phyloP scores from a whole-genome alignment of 805 yeast species.

The Clavispora santaluciae region DNA sequence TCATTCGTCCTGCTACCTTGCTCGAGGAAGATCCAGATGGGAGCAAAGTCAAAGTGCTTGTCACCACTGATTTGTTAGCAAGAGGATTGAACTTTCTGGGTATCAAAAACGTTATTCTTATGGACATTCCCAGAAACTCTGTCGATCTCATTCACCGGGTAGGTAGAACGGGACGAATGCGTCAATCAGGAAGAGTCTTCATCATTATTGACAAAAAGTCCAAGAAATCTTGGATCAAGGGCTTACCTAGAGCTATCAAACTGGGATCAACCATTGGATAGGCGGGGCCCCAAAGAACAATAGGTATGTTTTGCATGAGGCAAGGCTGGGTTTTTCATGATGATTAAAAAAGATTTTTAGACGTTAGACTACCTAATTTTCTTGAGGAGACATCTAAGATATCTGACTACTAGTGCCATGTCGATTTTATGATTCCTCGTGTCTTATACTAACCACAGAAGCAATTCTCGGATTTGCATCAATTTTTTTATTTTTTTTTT shows the following conservation, averaged over 20 bases:
- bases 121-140: slow-evolving; percentile 81
- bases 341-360: slow-evolving; percentile 31
- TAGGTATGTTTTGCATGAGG: slow-evolving; percentile 10
- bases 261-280: slow-evolving; percentile 38
- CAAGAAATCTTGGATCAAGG: slow-evolving; percentile 76
- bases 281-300: not conserved
- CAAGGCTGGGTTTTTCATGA: slow-evolving; percentile 16
- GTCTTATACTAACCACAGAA: not conserved
- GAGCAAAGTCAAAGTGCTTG: slow-evolving; percentile 56
- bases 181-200: slow-evolving; percentile 82
- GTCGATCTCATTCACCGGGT: slow-evolving; percentile 86
- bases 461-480: not conserved
- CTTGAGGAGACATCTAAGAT: slow-evolving; percentile 32
- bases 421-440: slow-evolving; percentile 1
- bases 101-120: slow-evolving; percentile 73
- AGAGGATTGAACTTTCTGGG: slow-evolving; percentile 86
- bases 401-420: slow-evolving; percentile 16
- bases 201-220: slow-evolving; percentile 66
- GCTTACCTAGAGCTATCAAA: slow-evolving; percentile 65
- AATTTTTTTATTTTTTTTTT: slow-evolving; percentile 1
- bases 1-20: slow-evolving; percentile 55
- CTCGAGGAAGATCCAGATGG: slow-evolving; percentile 27
- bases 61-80: slow-evolving; percentile 85
- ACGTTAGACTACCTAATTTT: slow-evolving; percentile 40
- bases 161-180: slow-evolving; percentile 94